phyloP scores from a whole-genome alignment of 805 yeast species.

The Zygoascus flipseniorum region DNA sequence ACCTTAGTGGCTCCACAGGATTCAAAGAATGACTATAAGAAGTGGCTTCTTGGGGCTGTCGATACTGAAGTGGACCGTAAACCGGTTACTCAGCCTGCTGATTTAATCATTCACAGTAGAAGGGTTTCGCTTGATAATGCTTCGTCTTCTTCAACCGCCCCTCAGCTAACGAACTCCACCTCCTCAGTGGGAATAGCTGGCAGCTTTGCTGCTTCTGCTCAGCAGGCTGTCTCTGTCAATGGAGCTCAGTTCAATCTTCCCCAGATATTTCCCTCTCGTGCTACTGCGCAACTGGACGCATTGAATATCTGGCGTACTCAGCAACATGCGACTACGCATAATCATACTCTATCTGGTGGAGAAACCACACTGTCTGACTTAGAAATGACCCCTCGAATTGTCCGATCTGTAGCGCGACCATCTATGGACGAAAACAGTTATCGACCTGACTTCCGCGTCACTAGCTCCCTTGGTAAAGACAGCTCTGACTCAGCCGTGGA shows the following conservation, averaged over 20 bases:
- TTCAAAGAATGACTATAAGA: not conserved
- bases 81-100: not conserved
- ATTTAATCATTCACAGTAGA: not conserved
- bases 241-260: conserved; percentile 14
- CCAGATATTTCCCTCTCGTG: conserved; percentile 19
- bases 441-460: not conserved
- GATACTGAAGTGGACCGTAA: not conserved
- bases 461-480: not conserved
- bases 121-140: not conserved
- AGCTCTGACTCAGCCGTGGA: conserved; percentile 1
- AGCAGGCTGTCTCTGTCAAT: not conserved
- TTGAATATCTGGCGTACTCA: conserved; percentile 6
- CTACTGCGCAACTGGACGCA: conserved; percentile 18
- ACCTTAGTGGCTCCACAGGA: not conserved
- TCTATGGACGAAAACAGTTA: not conserved
- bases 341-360: not conserved
- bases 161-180: not conserved
- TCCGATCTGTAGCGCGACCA: not conserved
- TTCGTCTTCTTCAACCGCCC: not conserved
- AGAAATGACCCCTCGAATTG: not conserved
- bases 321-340: not conserved
- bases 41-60: not conserved
- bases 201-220: not conserved
- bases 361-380: not conserved
- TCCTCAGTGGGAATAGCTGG: not conserved